A percentile compares a stretch with the other conserved stretches of the same genome.
Evolutionary conservation across 768 basidiomycete species (phyloP).

Genomic region (Rickenella mellea): DNA sequence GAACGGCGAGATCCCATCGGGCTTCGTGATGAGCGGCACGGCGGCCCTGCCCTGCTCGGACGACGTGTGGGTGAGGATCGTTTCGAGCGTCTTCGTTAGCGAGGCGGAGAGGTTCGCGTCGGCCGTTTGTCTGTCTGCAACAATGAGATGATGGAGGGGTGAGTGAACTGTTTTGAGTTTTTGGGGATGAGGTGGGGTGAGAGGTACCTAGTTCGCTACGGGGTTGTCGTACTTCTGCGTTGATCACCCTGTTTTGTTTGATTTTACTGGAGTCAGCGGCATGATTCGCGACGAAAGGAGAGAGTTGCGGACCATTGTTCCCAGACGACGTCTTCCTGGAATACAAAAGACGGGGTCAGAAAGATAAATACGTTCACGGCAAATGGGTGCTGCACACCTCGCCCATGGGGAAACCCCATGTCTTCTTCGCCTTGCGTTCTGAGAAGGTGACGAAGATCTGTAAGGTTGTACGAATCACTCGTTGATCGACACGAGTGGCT

Average conservation of each 20-base stretch:
- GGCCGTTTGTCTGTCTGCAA: conserved; percentile 39
- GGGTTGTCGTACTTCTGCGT: conserved; percentile 70
- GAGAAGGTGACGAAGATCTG: conserved; percentile 70
- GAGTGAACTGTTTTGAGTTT: not conserved
- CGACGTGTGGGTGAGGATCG: conserved; percentile 69
- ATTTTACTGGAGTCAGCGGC: not conserved
- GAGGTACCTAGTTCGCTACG: conserved; percentile 48
- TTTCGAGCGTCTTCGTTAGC: conserved; percentile 55
- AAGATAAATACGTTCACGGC: not conserved
- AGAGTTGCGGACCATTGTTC: conserved; percentile 58
- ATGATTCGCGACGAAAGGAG: not conserved
- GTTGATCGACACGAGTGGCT: not conserved
- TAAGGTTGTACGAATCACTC: not conserved
- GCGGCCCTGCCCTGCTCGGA: conserved; percentile 66
- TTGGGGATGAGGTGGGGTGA: not conserved
- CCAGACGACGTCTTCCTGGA: conserved; percentile 75
- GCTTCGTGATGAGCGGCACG: conserved; percentile 75
- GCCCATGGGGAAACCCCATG: conserved; percentile 65
- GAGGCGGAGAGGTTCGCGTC: conserved; percentile 48
- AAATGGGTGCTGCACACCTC: conserved; percentile 16
- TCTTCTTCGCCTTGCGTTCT: conserved; percentile 68
- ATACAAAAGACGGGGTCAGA: not conserved
- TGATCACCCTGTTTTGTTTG: conserved; percentile 50
- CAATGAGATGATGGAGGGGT: conserved; percentile 26
- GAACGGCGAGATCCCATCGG: conserved; percentile 70